Evolutionary conservation across 2,329 filamentous ascomycete genomes (phyloP), one percentile per base, ranked within the genome.

Genomic region (Graphilbum ipis-grandicollis): DNA sequence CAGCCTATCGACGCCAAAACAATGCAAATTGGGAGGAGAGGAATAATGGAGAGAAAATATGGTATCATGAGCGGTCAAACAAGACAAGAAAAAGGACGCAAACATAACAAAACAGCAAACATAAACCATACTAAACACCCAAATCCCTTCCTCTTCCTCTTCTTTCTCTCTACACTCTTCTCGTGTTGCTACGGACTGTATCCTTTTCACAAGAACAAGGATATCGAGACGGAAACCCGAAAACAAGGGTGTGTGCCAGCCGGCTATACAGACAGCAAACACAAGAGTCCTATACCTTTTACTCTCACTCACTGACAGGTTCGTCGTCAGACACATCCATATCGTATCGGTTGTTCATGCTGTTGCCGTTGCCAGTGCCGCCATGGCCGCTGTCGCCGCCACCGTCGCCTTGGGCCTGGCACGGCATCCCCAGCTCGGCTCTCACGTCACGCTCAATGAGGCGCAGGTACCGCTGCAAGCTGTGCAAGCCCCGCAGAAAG

Each of bases 401-500:
- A 2, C 26, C 10, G 19, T 39, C 39, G 9, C 39, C 19, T 17
- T 36, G 39, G 14, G 41, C 28, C 33, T 39, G 44, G 15, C 40
- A 40, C 2, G 44, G 43, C 12, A 73, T 47, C 4, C 63, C 67
- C 40, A 74, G 52, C 43, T 71, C 65, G 9, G 54, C 51, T 35
- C 68, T 57, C 23, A 88, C 68, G 44, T 96, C 86, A 47, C 71
- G 72, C 60, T 90, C 78, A 37, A 98, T 94, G 39, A 75, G 72
- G 47, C 86, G 66, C 49, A 98, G 93, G 54, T 94, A 96, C 51
- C 75, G 71, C 39, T 75, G 70, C 46, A 98, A 59, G 3, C 76
- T 83, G 36, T 77, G 66, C 40, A 98, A 57, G 0, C 90, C 90
- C 39, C 86, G 77, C 30, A 98, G 62, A 50, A 96, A 98, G 0